Evolutionary conservation across 2,329 filamentous ascomycete genomes (phyloP).

Genomic region (Neopestalotiopsis sp.): DNA sequence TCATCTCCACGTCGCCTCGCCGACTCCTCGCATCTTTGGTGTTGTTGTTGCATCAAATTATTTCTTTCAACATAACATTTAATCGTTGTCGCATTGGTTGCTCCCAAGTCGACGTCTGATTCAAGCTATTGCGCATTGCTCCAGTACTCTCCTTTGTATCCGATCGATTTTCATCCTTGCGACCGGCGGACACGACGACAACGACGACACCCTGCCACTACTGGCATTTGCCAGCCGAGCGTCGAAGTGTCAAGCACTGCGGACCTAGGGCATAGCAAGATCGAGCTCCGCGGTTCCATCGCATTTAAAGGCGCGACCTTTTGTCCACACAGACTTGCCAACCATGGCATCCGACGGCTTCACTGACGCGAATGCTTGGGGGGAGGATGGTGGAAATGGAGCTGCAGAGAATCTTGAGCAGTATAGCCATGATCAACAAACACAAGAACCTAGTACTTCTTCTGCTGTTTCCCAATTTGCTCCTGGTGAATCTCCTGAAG

Average conservation of each 20-base stretch:
- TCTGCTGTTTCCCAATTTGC: slow-evolving; percentile 52
- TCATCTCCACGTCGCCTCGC: background rate
- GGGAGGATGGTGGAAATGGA: slow-evolving; percentile 57
- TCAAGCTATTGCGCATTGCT: background rate
- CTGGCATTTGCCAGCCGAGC: background rate
- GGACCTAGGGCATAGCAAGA: background rate
- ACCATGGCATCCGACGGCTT: slow-evolving; percentile 36
- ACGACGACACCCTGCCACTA: background rate
- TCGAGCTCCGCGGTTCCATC: background rate
- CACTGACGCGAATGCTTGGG: slow-evolving; percentile 43
- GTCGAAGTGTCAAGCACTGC: background rate
- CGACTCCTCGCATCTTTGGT: background rate
- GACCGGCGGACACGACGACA: background rate
- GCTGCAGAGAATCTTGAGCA: slow-evolving; percentile 61
- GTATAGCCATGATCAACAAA: slow-evolving; percentile 58
- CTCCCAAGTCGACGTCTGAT: background rate
- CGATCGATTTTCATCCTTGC: background rate
- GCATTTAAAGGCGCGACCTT: background rate
- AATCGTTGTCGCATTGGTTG: background rate
- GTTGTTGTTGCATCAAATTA: background rate
- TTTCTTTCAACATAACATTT: background rate
- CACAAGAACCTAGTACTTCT: slow-evolving; percentile 51
- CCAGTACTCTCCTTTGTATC: background rate
- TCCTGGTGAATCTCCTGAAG: slow-evolving; percentile 54
- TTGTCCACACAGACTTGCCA: background rate